Evolutionary conservation across 768 basidiomycete species (phyloP).

Genomic region (Hortiboletus campestris): DNA sequence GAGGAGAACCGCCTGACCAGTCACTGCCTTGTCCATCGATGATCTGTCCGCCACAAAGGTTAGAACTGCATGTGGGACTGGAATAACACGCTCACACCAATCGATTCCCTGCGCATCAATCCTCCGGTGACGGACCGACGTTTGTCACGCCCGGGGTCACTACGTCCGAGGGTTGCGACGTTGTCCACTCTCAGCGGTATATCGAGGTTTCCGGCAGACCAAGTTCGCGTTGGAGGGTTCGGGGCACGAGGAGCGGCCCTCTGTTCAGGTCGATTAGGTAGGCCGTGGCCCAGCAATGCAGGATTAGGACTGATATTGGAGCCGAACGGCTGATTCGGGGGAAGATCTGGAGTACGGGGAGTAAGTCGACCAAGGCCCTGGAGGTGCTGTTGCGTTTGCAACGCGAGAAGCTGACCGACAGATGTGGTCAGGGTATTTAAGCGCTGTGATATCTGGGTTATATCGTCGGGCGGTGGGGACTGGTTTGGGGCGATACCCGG

Average conservation of each 20-base stretch:
- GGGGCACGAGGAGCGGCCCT: conserved; percentile 59
- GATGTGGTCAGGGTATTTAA: conserved; percentile 79
- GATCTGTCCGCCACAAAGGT: conserved; percentile 39
- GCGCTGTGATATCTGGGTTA: conserved; percentile 72
- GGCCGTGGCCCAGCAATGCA: conserved; percentile 52
- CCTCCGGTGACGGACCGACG: conserved; percentile 67
- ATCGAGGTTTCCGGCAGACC: conserved; percentile 82
- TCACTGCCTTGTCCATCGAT: conserved; percentile 56
- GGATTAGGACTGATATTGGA: conserved; percentile 38
- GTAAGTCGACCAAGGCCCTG: conserved; percentile 42
- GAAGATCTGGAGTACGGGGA: conserved; percentile 42
- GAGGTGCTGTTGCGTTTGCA: conserved; percentile 72
- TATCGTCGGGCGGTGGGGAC: conserved; percentile 63
- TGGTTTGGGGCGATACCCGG: conserved; percentile 74
- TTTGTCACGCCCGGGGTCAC: conserved; percentile 55
- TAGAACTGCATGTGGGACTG: conserved; percentile 6
- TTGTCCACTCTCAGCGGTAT: conserved; percentile 59
- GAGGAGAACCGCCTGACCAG: conserved; percentile 51
- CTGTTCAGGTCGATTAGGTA: conserved; percentile 65
- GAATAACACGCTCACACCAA: conserved; percentile 51
- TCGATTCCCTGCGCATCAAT: conserved; percentile 71
- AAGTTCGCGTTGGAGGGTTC: conserved; percentile 74
- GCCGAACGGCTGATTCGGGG: conserved; percentile 40
- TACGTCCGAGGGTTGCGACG: conserved; percentile 36
- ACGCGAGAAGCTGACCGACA: conserved; percentile 78